Evolutionary conservation across 371 early-diverging fungal genomes (phyloP).

Genomic region (Mortierella sp.): DNA sequence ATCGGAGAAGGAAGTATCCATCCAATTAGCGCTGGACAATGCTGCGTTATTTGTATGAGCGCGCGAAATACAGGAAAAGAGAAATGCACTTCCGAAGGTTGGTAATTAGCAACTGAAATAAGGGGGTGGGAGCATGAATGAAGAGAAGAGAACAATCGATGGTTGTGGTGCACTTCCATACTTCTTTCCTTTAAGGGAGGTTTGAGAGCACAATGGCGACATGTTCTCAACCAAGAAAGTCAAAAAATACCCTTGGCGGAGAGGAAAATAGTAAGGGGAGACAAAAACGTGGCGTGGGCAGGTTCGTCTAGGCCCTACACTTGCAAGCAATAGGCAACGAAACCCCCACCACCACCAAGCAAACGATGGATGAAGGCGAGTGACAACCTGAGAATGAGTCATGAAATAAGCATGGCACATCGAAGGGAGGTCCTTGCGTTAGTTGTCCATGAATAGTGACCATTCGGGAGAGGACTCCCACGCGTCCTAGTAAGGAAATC

Average conservation of each 20-base stretch:
- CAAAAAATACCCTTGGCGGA: not conserved
- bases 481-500: not conserved
- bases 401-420: not conserved
- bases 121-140: not conserved
- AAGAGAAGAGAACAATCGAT: not conserved
- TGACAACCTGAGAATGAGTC: not conserved
- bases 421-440: not conserved
- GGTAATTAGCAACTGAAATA: too few species aligned
- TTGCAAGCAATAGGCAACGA: not conserved
- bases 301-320: not conserved
- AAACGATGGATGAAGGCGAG: too few species aligned
- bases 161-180: not conserved
- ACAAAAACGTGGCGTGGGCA: not conserved
- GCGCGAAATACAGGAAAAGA: not conserved
- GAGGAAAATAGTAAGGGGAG: not conserved
- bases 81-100: not conserved
- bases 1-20: not conserved
- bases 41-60: not conserved
- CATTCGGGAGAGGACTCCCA: not conserved
- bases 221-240: not conserved
- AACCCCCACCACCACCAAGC: not conserved
- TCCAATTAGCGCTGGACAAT: not conserved
- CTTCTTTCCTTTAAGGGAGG: not conserved
- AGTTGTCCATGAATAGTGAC: not conserved
- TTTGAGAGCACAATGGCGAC: not conserved